Conservation (phyloP, 2,329 filamentous ascomycete species). For the Alternaria sp. region DNA sequence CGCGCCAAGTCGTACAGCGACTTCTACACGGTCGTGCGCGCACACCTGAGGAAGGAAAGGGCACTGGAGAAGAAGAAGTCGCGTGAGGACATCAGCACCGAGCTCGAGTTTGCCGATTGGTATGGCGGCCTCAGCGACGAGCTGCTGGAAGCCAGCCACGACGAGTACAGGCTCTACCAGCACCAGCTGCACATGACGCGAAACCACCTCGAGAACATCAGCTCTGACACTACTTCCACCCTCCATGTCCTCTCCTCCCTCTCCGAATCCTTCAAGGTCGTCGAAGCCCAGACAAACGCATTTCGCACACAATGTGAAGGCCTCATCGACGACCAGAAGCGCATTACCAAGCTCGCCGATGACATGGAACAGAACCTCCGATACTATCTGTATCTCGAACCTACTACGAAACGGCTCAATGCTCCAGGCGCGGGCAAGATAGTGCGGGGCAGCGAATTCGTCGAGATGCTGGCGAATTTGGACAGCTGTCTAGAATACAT, state of each 20-base stretch:
- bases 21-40: conserved; percentile 71
- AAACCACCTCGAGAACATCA: conserved; percentile 79
- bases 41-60: conserved; percentile 64
- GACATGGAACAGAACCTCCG: conserved; percentile 89
- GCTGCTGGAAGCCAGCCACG: conserved; percentile 81
- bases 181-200: conserved; percentile 84
- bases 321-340: conserved; percentile 80
- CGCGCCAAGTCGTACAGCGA: conserved; percentile 81
- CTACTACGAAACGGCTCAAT: conserved; percentile 87
- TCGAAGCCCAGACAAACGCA: conserved; percentile 89
- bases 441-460: conserved; percentile 84
- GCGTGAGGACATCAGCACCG: conserved; percentile 60
- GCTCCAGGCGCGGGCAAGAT: conserved; percentile 87
- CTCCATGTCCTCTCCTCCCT: conserved; percentile 79
- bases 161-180: conserved; percentile 83
- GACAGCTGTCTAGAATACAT: conserved; percentile 95
- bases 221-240: conserved; percentile 78
- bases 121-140: conserved; percentile 69
- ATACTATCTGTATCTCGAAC: conserved; percentile 94
- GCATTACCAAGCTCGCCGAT: conserved; percentile 79
- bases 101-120: conserved; percentile 67
- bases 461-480: conserved; percentile 84
- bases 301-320: conserved; percentile 94
- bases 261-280: conserved; percentile 84
- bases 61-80: conserved; percentile 48